A percentile compares a stretch with the other conserved stretches of the same genome.
Evolutionary conservation across 2,329 filamentous ascomycete species (phyloP).

Genomic region (Cryoendolithus antarcticus): DNA sequence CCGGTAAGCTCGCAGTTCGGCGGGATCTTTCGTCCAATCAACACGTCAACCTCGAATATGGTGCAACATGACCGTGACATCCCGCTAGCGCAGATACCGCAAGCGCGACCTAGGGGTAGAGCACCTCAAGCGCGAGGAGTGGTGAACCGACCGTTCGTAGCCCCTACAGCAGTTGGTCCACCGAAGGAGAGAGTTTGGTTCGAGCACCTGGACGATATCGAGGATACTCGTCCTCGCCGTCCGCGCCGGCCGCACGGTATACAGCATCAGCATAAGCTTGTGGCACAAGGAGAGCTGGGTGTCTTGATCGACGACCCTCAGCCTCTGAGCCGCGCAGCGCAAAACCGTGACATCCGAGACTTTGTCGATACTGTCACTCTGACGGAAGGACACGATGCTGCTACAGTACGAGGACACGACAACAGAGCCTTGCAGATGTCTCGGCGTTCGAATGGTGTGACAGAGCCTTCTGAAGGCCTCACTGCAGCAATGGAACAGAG

Average conservation of each 20-base stretch:
- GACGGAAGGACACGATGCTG: conserved; percentile 4
- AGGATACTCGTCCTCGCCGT: conserved; percentile 3
- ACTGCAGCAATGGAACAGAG: neutral
- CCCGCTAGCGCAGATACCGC: too few species aligned
- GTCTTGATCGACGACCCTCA: conserved; percentile 11
- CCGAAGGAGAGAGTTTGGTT: conserved; percentile 18
- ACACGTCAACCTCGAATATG: too few species aligned
- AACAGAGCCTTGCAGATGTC: neutral
- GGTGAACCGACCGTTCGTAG: conserved; percentile 20
- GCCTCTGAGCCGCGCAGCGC: conserved; percentile 13
- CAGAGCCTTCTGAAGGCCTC: neutral
- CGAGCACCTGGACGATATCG: conserved; percentile 15
- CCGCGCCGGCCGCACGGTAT: neutral
- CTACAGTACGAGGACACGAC: neutral
- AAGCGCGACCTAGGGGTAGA: too few species aligned
- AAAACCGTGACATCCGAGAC: conserved; percentile 22
- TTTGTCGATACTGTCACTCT: conserved; percentile 12
- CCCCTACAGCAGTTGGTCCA: conserved; percentile 12
- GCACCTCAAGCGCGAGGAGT: too few species aligned
- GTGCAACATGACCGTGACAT: too few species aligned
- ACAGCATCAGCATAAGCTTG: neutral
- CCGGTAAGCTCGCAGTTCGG: too few species aligned
- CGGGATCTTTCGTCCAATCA: too few species aligned
- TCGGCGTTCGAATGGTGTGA: neutral
- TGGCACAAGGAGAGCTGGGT: conserved; percentile 8